phyloP scores from a whole-genome alignment of 495 filamentous ascomycete species.

The Penicillium angulare region DNA sequence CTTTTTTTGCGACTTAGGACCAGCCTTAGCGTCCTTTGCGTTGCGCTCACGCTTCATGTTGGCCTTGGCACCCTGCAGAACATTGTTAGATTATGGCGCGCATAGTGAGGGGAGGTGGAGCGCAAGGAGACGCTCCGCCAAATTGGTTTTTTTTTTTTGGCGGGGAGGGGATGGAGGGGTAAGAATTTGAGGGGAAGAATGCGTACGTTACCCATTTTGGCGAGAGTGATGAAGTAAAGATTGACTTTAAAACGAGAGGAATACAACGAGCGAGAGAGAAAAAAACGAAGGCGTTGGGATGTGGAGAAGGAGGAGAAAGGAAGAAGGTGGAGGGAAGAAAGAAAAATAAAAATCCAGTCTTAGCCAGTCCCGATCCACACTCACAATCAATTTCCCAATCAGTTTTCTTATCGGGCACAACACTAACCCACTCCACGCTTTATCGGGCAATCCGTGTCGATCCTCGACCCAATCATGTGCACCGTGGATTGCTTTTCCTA shows the following conservation, averaged over 20 bases:
- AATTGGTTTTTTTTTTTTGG: no score
- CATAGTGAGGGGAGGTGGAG: not conserved
- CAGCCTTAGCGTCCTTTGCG: constrained; percentile 15
- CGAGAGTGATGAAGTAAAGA: not conserved
- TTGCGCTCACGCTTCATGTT: constrained; percentile 28
- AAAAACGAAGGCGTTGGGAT: not conserved
- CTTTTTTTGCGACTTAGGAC: constrained; percentile 25
- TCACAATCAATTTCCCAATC: no score
- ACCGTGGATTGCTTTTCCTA: not conserved
- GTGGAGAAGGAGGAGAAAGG: no score
- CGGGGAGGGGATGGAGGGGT: not conserved
- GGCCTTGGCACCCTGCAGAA: constrained; percentile 28
- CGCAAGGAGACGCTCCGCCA: not conserved
- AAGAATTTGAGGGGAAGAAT: not conserved
- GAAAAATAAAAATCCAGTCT: no score
- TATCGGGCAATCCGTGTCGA: no score
- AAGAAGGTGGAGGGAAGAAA: no score
- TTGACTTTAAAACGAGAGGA: not conserved
- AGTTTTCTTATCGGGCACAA: no score
- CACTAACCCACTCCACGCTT: no score
- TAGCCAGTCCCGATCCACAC: no score
- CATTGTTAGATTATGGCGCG: constrained; percentile 11
- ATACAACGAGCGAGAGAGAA: not conserved
- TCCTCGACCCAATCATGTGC: not conserved
- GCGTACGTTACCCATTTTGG: constrained; percentile 25